Evolutionary conservation across 176 grass and related monocot genomes (phyloP), one percentile per base, ranked within the genome.

Genomic region (Triticum urartu): DNA sequence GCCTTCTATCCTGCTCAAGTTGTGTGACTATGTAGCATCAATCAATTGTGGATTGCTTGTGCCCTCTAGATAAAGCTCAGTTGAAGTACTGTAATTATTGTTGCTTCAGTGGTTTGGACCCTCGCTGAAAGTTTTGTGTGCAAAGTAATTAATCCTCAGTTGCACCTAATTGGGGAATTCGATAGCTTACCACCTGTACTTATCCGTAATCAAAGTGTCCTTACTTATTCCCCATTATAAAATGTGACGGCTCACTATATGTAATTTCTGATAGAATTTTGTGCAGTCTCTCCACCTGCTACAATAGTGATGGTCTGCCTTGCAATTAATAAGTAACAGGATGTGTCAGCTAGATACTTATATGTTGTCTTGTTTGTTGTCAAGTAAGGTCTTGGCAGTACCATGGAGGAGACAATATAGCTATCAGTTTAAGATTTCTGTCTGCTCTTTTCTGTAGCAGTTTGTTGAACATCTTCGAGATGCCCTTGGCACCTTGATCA

Each of bases 131-230:
- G 9, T 59, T 89, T 75, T 36, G 40, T 80, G 13, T 0, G 12
- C n/a, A 50, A 75, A 50, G 8, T 67, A 20, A 56, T 17, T 67
- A 72, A 74, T 45, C 58, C 40, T 79, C 39, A 42, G 40, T 17
- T 25, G 34, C 59, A 12, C 32, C 59, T 35, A 4, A 43, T 67
- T 59, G 14, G 20, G 60, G 72, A 89, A 26, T 75, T 85, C 35
- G 70, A 61, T 43, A 68, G 14, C 66, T 72, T 65, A 43, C n/a
- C 9, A n/a, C 72, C 11, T 85, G 47, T 62, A 83, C 80, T 48
- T 81, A 68, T 75, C 42, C 28, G 13, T 74, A 48, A 5, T 26
- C 40, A 74, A 72, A 47, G 26, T 48, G 26, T 47, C 71, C 12
- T 48, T 25, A 17, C 6, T 10, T 45, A 75, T 28, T 7, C 43